A percentile compares a stretch with the other conserved stretches of the same genome.
Conservation (phyloP, 805 yeast genomes). For the Zygotorulaspora florentina region DNA sequence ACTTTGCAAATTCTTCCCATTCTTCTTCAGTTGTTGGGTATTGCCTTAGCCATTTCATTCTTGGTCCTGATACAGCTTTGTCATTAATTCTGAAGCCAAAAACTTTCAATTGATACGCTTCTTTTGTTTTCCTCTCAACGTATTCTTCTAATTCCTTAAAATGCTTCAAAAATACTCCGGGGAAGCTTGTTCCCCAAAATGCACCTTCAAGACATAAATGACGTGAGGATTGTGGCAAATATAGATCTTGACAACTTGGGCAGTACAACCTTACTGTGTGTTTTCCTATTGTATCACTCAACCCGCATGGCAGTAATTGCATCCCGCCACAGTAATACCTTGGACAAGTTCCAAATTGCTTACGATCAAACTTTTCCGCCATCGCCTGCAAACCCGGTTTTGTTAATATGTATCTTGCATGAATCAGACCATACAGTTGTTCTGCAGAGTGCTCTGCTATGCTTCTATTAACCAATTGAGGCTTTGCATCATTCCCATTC, state of each 20-base stretch:
- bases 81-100: slow-evolving; percentile 86
- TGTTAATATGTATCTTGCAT: slow-evolving; percentile 84
- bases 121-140: slow-evolving; percentile 54
- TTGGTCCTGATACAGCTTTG: slow-evolving; percentile 73
- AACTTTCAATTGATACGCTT: slow-evolving; percentile 60
- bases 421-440: slow-evolving; percentile 86
- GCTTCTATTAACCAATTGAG: slow-evolving; percentile 49
- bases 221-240: slow-evolving; percentile 81
- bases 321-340: slow-evolving; percentile 85
- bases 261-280: slow-evolving; percentile 91
- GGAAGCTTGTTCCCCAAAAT: slow-evolving; percentile 92
- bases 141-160: slow-evolving; percentile 86
- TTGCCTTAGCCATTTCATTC: slow-evolving; percentile 92
- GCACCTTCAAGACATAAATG: slow-evolving; percentile 93
- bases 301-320: slow-evolving; percentile 87
- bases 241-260: slow-evolving; percentile 90
- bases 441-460: slow-evolving; percentile 87
- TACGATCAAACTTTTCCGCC: slow-evolving; percentile 91
- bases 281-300: slow-evolving; percentile 84
- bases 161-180: slow-evolving; percentile 86
- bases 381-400: slow-evolving; percentile 84
- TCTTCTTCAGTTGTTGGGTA: slow-evolving; percentile 63
- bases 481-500: slow-evolving; percentile 23
- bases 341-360: slow-evolving; percentile 89
- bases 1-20: slow-evolving; percentile 54